Evolutionary conservation across 2,329 filamentous ascomycete species (phyloP), one percentile per base, ranked within the genome.

Genomic region (Aspergillus floridensis): DNA sequence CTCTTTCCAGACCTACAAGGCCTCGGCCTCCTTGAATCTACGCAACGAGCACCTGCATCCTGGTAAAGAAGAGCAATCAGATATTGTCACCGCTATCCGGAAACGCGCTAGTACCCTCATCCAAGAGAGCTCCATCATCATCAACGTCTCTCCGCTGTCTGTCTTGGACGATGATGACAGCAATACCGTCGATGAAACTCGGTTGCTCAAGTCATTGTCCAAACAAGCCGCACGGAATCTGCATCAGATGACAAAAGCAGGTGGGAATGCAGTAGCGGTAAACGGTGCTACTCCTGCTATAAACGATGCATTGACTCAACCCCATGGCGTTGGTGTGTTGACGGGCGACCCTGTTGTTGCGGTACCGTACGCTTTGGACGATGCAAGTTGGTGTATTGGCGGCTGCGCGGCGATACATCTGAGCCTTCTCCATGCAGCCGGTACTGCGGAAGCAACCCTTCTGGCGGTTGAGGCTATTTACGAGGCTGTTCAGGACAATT

Each of bases 1-100:
- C 5, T 93, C 92, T 1, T 96, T 99, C 70, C 92, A 98, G 71
- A 99, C 96, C 0, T 99, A 99, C 72, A 87, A 90, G 68, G 93
- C 95, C 6, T 98, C 95, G 1, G 93, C 95, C 7, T 88, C 91
- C 56, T 80, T 99, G 44, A 95, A 96, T 60, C 83, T 97, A 56
- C 89, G 93, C 49, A 98, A 98, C 68, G 95, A 99, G 71, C 86
- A 92, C 54, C 82, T 96, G 41, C 91, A 96, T 74, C 89, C 91
- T 1, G 93, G 92, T 12, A 96, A 92, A 70, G 92, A 96, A 65
- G 92, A 96, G 62, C 87, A 85, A 53, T 98, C 95, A 1, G 93
- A 98, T 66, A 96, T 99, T 54, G 84, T 97, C 50, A 87, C 86
- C 65, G 93, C 93, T 11, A 96, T 97, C 51, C 86, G 93, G 52